A percentile compares a stretch with the other conserved stretches of the same genome.
Conservation (phyloP, 2,329 filamentous ascomycete species). For the Ophiostoma sp. region DNA sequence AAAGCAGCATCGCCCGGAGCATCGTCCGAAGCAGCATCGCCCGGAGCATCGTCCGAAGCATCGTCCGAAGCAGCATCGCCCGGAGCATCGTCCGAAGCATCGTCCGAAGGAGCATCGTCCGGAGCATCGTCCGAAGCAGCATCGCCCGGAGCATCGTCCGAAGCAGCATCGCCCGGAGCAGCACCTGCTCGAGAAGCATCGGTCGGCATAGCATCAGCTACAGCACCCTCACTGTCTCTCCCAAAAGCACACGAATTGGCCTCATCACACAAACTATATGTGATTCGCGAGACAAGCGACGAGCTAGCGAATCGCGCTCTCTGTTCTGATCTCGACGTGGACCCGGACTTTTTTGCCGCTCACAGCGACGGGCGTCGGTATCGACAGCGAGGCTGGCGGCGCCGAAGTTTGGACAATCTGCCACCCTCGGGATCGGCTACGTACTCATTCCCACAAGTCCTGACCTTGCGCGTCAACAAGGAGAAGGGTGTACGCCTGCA, state of each 20-base stretch:
- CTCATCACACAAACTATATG: constrained; percentile 25
- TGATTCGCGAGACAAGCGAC: constrained; percentile 26
- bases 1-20: too few relatives aligned
- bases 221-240: neutral
- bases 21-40: too few relatives aligned
- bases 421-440: neutral
- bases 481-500: neutral
- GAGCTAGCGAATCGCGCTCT: constrained; percentile 20
- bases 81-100: neutral
- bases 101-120: too few relatives aligned
- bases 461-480: neutral
- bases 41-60: neutral
- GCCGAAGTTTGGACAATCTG: too few relatives aligned
- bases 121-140: neutral
- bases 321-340: constrained; percentile 28
- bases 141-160: too few relatives aligned
- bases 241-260: neutral
- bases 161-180: too few relatives aligned
- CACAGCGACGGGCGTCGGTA: constrained; percentile 30
- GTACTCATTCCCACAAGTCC: neutral
- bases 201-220: neutral
- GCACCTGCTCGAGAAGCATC: neutral
- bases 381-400: neutral
- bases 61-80: neutral
- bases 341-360: constrained; percentile 33